phyloP scores from a whole-genome alignment of 805 yeast genomes.

The Monosporozyma solicola region DNA sequence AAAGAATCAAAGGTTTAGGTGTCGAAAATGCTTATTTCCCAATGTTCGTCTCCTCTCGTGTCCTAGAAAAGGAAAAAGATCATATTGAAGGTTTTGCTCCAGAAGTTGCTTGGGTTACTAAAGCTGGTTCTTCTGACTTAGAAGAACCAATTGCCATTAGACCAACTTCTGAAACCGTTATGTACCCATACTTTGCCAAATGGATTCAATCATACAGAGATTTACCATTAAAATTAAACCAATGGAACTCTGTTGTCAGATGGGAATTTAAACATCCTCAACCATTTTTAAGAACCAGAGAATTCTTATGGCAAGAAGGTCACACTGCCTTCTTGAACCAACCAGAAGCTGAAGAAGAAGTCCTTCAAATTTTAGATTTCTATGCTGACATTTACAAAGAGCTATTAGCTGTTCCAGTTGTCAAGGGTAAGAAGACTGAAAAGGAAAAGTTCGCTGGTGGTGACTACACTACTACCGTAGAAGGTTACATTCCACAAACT shows the following conservation, averaged over 20 bases:
- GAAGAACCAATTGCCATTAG: conserved; percentile 98
- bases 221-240: conserved; percentile 90
- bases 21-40: conserved; percentile 97
- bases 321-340: conserved; percentile 92
- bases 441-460: conserved; percentile 99
- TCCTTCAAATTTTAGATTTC: conserved; percentile 72
- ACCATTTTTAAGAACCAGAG: conserved; percentile 97
- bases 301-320: conserved; percentile 99
- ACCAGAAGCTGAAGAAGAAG: conserved; percentile 78
- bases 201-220: conserved; percentile 99
- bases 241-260: conserved; percentile 99
- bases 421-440: conserved; percentile 91
- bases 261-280: conserved; percentile 99
- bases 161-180: conserved; percentile 98
- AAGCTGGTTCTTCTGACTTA: conserved; percentile 86
- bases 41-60: conserved; percentile 90
- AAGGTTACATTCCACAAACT: conserved; percentile 94
- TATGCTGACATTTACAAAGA: conserved; percentile 83
- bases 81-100: conserved; percentile 99
- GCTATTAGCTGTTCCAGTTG: conserved; percentile 92
- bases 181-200: conserved; percentile 98
- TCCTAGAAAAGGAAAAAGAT: conserved; percentile 94
- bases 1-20: conserved; percentile 72
- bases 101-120: conserved; percentile 99
- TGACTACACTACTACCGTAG: conserved; percentile 87